Percentiles rank a stretch among this genome's conserved stretches.
Evolutionary conservation across 208 protist species (phyloP).

Genomic region (Trypanosoma lewisi): DNA sequence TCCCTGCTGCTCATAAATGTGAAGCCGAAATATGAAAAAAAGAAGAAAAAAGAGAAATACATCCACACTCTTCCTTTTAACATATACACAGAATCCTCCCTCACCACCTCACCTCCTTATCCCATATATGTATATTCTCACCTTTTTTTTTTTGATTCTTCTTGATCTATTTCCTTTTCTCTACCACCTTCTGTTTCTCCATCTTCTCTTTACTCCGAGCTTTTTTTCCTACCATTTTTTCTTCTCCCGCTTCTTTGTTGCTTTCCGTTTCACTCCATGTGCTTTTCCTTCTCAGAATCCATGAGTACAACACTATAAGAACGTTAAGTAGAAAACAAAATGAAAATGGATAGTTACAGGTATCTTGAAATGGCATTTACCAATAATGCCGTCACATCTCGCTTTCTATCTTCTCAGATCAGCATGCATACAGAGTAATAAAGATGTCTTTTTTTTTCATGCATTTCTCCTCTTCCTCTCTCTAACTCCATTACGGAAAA

Average conservation of each 20-base stretch:
- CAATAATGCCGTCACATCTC: not conserved
- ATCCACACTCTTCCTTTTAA: not conserved
- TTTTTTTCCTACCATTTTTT: not conserved
- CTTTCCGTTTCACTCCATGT: not conserved
- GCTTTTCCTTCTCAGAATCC: too few species aligned
- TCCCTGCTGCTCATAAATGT: too few species aligned
- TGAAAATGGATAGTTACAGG: not conserved
- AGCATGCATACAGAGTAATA: too few species aligned
- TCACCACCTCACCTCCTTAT: not conserved
- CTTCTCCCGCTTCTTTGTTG: not conserved
- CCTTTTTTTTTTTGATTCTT: slow-evolving; percentile 1
- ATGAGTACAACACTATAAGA: too few species aligned
- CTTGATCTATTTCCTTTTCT: not conserved
- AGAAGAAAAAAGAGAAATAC: not conserved
- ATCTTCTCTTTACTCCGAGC: not conserved
- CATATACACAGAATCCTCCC: too few species aligned
- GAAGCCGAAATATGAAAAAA: too few species aligned
- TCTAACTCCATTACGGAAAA: slow-evolving; percentile 20
- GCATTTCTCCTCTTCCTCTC: not conserved
- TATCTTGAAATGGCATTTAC: not conserved
- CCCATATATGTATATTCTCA: not conserved
- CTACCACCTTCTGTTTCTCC: not conserved
- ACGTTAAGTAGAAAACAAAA: not conserved
- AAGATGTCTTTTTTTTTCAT: not conserved
- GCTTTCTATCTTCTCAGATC: not conserved